Percentiles rank a stretch among this genome's conserved stretches.
Evolutionary conservation across 257 asterid species (phyloP).

Genomic region (Voacanga thouarsii): DNA sequence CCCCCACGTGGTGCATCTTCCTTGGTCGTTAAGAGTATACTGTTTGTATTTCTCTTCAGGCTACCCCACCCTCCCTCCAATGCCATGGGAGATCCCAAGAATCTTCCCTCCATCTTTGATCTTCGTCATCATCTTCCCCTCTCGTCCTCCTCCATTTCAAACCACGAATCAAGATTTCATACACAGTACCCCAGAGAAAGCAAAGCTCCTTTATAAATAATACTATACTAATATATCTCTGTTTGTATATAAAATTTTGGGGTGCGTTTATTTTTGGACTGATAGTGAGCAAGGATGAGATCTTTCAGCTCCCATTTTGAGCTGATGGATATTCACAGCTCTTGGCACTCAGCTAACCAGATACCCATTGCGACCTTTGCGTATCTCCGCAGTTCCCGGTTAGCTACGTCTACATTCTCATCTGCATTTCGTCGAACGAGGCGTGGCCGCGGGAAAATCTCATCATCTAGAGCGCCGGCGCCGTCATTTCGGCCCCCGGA

Average conservation of each 20-base stretch:
- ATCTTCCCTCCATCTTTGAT: conserved; percentile 51
- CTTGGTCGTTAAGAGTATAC: conserved; percentile 30
- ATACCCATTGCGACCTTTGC: conserved; percentile 56
- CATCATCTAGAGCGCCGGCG: conserved; percentile 44
- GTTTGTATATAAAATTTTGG: neutral
- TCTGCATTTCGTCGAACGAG: conserved; percentile 71
- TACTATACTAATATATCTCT: neutral
- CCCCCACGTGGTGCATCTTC: conserved; percentile 45
- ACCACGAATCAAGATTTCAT: conserved; percentile 8
- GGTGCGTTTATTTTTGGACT: neutral
- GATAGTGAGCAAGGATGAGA: conserved; percentile 43
- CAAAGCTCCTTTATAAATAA: neutral
- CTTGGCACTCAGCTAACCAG: conserved; percentile 63
- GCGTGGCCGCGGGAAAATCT: conserved; percentile 44
- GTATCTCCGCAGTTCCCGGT: conserved; percentile 32
- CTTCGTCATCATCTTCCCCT: conserved; percentile 29
- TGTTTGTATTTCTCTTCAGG: conserved; percentile 16
- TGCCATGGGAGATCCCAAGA: conserved; percentile 54
- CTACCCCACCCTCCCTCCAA: conserved; percentile 36
- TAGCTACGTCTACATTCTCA: conserved; percentile 32
- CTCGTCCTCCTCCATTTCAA: neutral
- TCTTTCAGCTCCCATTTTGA: conserved; percentile 62
- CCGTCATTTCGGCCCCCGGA: conserved; percentile 54
- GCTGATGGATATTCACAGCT: conserved; percentile 65
- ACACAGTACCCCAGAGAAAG: neutral